Conservation (phyloP, 179 eudicot species). For the Carnegiea gigantea region DNA sequence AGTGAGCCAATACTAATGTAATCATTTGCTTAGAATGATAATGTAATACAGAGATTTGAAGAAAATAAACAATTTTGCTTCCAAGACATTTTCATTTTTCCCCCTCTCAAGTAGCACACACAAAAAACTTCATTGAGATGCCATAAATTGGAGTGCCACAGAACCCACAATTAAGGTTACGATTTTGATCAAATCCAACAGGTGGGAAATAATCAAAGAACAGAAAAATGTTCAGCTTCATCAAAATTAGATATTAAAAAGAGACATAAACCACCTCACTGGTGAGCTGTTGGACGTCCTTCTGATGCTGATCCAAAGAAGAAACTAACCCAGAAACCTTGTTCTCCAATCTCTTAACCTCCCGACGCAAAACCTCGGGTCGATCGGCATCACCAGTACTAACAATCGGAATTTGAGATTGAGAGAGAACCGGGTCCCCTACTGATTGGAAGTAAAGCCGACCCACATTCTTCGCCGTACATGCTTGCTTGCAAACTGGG, state of each 20-base stretch:
- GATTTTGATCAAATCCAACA: not conserved
- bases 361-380: conserved; percentile 53
- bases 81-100: not conserved
- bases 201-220: not conserved
- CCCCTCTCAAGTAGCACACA: too few relatives aligned
- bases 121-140: too few relatives aligned
- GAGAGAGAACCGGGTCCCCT: conserved; percentile 50
- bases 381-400: conserved; percentile 30
- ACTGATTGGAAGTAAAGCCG: conserved; percentile 91
- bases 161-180: too few relatives aligned
- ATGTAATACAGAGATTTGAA: not conserved
- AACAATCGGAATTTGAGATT: conserved; percentile 31
- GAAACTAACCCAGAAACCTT: conserved; percentile 61
- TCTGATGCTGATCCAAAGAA: conserved; percentile 50
- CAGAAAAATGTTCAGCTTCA: not conserved
- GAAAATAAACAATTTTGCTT: not conserved
- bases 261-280: conserved; percentile 45
- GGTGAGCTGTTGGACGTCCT: conserved; percentile 42
- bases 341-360: conserved; percentile 60
- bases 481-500: conserved; percentile 88
- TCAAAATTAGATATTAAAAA: not conserved
- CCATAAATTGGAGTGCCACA: too few relatives aligned
- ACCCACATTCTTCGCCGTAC: conserved; percentile 49
- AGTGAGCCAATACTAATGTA: not conserved
- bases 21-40: not conserved